phyloP scores from a whole-genome alignment of 2,329 filamentous ascomycete species.

The Fusarium cicatricum region DNA sequence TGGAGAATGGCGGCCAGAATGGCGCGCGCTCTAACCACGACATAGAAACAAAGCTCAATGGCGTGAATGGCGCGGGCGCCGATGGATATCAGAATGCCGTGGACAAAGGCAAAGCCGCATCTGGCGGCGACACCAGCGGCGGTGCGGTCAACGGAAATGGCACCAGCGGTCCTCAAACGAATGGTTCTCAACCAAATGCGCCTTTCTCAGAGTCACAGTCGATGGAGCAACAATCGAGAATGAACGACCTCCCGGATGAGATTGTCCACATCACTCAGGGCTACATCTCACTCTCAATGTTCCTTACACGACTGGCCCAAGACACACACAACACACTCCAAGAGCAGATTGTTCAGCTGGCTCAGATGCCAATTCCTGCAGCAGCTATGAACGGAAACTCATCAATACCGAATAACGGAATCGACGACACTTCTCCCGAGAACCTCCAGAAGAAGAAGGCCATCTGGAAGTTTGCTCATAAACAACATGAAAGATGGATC shows the following conservation, averaged over 20 bases:
- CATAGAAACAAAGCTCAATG: slow-evolving; percentile 56
- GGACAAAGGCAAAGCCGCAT: slow-evolving; percentile 46
- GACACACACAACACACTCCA: slow-evolving; percentile 81
- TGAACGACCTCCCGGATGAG: slow-evolving; percentile 68
- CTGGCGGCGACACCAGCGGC: slow-evolving; percentile 13
- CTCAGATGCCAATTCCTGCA: slow-evolving; percentile 69
- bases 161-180: slow-evolving; percentile 23
- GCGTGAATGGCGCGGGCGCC: slow-evolving; percentile 51
- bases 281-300: slow-evolving; percentile 77
- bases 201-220: slow-evolving; percentile 25
- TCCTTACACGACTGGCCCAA: slow-evolving; percentile 83
- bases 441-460: slow-evolving; percentile 79
- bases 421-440: slow-evolving; percentile 67
- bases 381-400: slow-evolving; percentile 60
- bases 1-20: slow-evolving; percentile 64
- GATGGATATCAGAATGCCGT: slow-evolving; percentile 36
- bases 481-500: slow-evolving; percentile 86
- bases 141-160: slow-evolving; percentile 43
- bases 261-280: slow-evolving; percentile 77
- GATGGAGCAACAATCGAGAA: slow-evolving; percentile 46
- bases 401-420: slow-evolving; percentile 41
- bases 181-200: slow-evolving; percentile 26
- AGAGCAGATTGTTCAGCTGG: slow-evolving; percentile 74
- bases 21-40: slow-evolving; percentile 65
- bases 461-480: slow-evolving; percentile 80